Conservation (phyloP, 2,329 filamentous ascomycete species). For the Neofusicoccum laricinum region DNA sequence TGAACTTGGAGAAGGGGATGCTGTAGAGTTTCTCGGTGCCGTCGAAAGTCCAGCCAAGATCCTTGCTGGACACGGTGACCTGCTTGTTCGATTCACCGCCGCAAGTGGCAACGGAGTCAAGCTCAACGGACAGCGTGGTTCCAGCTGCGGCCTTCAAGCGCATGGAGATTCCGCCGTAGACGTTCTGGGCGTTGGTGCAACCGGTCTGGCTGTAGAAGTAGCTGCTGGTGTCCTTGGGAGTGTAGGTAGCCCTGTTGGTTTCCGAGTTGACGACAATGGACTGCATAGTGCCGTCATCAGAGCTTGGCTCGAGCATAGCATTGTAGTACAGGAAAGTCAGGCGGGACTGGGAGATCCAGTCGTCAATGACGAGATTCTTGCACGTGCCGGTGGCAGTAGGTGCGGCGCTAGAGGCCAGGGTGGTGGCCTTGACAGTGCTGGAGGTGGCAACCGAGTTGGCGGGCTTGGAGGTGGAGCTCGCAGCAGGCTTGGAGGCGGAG, state of each 20-base stretch:
- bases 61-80: constrained; percentile 41
- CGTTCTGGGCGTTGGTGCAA: constrained; percentile 50
- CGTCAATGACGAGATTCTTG: constrained; percentile 52
- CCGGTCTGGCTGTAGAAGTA: constrained; percentile 60
- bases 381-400: constrained; percentile 36
- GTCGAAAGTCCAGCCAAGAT: constrained; percentile 61
- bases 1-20: constrained; percentile 55
- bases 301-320: constrained; percentile 53
- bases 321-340: constrained; percentile 62
- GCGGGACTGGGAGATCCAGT: constrained; percentile 61
- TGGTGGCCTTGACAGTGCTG: constrained; percentile 9
- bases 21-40: constrained; percentile 59
- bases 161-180: constrained; percentile 56
- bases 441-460: not conserved
- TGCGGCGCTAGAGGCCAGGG: constrained; percentile 16
- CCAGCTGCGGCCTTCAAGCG: constrained; percentile 54
- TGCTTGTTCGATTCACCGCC: constrained; percentile 38
- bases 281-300: constrained; percentile 57
- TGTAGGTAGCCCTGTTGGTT: constrained; percentile 51
- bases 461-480: constrained; percentile 6
- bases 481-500: not conserved
- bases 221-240: constrained; percentile 47
- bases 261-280: constrained; percentile 50
- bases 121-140: constrained; percentile 51
- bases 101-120: constrained; percentile 49